Evolutionary conservation across 148 eudicot genomes (phyloP), one percentile per base, ranked within the genome.

Genomic region (Camellia sinensis): DNA sequence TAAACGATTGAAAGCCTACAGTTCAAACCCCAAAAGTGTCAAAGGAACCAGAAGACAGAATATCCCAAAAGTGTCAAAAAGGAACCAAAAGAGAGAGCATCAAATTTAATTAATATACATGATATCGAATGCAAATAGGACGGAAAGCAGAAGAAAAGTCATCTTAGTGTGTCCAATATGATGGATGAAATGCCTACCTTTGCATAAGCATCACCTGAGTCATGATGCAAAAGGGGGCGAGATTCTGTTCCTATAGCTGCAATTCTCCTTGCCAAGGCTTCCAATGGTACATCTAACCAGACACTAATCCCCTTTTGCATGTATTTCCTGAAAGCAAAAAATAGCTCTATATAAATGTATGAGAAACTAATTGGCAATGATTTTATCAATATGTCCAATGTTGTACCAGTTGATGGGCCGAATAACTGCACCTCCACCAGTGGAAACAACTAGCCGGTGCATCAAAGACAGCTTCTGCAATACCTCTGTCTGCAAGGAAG

Each of bases 371-470:
- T 53, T 54, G 43, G 43, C 19, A n/a, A 75, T 7, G 63, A 44
- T 40, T 76, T 40, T 3, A 76, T 45, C 0, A 57, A 63, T 22
- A 21, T 17, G 18, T 50, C 66, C 50, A 68, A 54, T 80, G 73
- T 17, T 14, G 64, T 90, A 93, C 99, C 99, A 93, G 81, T 96
- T 96, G 74, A 93, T 78, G 46, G 97, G 97, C 78, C 97, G 89
- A 63, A 92, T 82, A 78, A 96, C 99, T 57, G 95, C 99, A 83
- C 99, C 99, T 53, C 99, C 99, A 63, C 99, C 99, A 1, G 99
- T 96, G 54, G 99, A 96, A 86, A 93, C 87, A 80, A 96, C 97
- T 45, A 89, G 79, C 48, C 78, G 87, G 19, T 85, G 87, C 94
- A 86, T 88, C 14, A 78, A 68, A 73, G 99, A 96, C 57, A 93